phyloP scores from a whole-genome alignment of 176 grass and related monocot species.

The Triticum aestivum region DNA sequence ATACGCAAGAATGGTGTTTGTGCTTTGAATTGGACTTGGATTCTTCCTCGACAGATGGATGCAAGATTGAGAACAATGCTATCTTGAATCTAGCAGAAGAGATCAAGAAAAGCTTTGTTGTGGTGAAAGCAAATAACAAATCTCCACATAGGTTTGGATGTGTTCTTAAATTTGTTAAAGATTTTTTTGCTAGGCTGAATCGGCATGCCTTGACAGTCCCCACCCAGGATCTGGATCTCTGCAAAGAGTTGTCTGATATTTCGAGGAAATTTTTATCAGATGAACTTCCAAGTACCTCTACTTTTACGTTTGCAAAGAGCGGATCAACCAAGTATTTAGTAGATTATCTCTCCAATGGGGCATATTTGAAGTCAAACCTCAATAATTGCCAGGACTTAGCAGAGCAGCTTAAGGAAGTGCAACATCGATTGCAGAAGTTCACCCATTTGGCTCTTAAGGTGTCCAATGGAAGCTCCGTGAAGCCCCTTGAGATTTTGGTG shows the following conservation, averaged over 20 bases:
- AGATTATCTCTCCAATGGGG: slow-evolving; percentile 53
- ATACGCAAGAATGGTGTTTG: slow-evolving; percentile 33
- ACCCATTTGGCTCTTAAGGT: slow-evolving; percentile 38
- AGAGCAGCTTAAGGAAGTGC: slow-evolving; percentile 27
- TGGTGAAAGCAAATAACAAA: slow-evolving; percentile 22
- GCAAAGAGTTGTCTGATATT: slow-evolving; percentile 42
- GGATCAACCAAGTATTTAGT: slow-evolving; percentile 44
- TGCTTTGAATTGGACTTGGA: slow-evolving; percentile 40
- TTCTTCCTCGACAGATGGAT: slow-evolving; percentile 14
- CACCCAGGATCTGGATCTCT: slow-evolving; percentile 30
- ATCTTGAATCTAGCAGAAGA: slow-evolving; percentile 46
- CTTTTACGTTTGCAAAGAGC: slow-evolving; percentile 59
- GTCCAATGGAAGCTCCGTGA: slow-evolving; percentile 30
- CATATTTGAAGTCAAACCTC: slow-evolving; percentile 27
- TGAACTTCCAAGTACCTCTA: slow-evolving; percentile 47
- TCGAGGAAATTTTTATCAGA: slow-evolving; percentile 39
- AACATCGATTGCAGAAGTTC: slow-evolving; percentile 48
- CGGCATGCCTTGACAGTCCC: slow-evolving; percentile 16
- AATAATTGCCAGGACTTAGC: slow-evolving; percentile 1
- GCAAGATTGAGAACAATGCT: slow-evolving; percentile 43
- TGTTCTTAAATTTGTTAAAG: slow-evolving; percentile 28
- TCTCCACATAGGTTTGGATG: slow-evolving; percentile 25
- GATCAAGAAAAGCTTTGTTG: slow-evolving; percentile 42
- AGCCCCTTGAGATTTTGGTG: slow-evolving; percentile 42
- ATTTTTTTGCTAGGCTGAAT: slow-evolving; percentile 32